Conservation (phyloP, 1,284 basidiomycete genomes). For the Neotropicomus parvogracilis region DNA sequence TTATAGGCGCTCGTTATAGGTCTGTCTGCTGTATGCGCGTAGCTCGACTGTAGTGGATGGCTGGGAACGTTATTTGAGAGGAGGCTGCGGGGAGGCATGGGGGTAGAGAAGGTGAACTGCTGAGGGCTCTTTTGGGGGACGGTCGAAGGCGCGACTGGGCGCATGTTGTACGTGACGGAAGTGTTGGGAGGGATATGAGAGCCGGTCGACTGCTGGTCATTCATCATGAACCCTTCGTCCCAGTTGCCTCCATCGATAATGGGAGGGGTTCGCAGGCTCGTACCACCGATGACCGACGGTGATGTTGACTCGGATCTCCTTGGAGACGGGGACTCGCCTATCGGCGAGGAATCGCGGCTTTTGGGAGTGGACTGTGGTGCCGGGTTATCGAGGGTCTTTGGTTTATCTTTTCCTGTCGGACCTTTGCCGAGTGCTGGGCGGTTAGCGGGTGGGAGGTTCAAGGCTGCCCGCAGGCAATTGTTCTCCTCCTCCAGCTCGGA, state of each 20-base stretch:
- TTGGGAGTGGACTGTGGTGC: slow-evolving; percentile 33
- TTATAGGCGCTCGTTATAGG: slow-evolving; percentile 34
- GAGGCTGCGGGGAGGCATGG: slow-evolving; percentile 29
- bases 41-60: slow-evolving; percentile 31
- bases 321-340: slow-evolving; percentile 46
- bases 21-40: slow-evolving; percentile 31
- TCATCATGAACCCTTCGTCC: slow-evolving; percentile 56
- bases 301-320: slow-evolving; percentile 36
- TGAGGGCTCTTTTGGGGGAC: slow-evolving; percentile 36
- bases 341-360: slow-evolving; percentile 40
- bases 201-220: slow-evolving; percentile 41
- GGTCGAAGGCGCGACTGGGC: slow-evolving; percentile 28
- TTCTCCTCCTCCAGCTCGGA: slow-evolving; percentile 85
- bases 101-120: slow-evolving; percentile 35
- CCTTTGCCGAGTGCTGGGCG: slow-evolving; percentile 72
- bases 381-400: slow-evolving; percentile 43
- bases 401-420: slow-evolving; percentile 79
- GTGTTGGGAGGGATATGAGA: slow-evolving; percentile 39
- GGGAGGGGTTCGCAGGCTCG: slow-evolving; percentile 33
- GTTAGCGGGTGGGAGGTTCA: slow-evolving; percentile 73
- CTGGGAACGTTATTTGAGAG: slow-evolving; percentile 30
- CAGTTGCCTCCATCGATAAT: slow-evolving; percentile 52
- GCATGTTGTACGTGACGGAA: slow-evolving; percentile 40
- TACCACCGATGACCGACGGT: slow-evolving; percentile 34
- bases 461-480: slow-evolving; percentile 65